Base-by-base conservation (phyloP, 176 grass and related monocot species). In the Microstegium vimineum region DNA sequence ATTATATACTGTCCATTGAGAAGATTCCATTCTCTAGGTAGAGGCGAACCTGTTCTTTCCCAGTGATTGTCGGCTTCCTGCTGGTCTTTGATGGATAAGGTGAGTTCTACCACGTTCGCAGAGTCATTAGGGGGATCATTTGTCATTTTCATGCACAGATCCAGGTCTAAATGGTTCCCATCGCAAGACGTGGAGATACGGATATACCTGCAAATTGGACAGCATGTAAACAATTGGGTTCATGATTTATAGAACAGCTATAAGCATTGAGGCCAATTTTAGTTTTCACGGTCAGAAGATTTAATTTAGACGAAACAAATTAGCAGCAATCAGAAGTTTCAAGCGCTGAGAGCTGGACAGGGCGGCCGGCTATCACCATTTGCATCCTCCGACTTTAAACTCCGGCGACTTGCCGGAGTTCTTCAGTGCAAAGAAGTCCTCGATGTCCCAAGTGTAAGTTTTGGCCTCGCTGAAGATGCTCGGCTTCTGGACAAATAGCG, bases 31-130 rank as follows among this genome's bases (percentile, higher is more conserved):
- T 10, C 43, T 47, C 47, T 52, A 52, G 47, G 5, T 46, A 56
- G 52, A 57, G 8, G 22, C 54, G 54, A 23, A 87, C 80, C 86
- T 71, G 26, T 72, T 54, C 2, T 0, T 52, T 87, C 63, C n/a
- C 4, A 0, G 40, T 82, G n/a, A 32, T 63, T 77, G 40, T 13
- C 64, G 38, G 17, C 38, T 69, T 71, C 52, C 56, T 87, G 78
- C 52, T 87, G 79, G 51, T 62, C n/a, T 77, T 71, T 82, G 79
- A 82, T 70, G 40, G 52, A 31, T 23, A 87, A 71, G 52, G 10
- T 77, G 18, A 51, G 4, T 28, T 87, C 85, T 30, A 87, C 65
- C 65, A 87, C 73, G n/a, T 62, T 51, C 10, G 38, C 51, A 6
- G 79, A 51, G 51, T 33, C 67, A 22, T 72, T 2, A 15, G 30